These are phyloP conservation scores for Hygrophila difformis DNA, from an alignment of 257 asterid genomes.

Conservation along the genomic window DNA sequence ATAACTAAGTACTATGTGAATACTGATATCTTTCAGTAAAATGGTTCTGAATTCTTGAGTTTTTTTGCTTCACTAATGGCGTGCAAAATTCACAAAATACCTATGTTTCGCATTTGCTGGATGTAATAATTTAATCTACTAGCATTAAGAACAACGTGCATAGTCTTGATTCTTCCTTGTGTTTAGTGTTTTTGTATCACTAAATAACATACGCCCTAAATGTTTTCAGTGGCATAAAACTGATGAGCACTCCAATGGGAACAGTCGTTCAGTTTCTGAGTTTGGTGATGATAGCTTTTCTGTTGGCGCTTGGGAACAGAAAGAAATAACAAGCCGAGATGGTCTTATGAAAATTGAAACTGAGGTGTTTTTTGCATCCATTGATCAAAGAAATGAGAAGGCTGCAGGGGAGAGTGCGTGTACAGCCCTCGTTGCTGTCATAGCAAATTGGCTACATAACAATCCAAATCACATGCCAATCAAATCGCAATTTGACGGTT, in stretches of 20 bases:
- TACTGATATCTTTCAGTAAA: no score
- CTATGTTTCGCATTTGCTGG: no score
- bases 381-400: slow-evolving; percentile 74
- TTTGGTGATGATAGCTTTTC: slow-evolving; percentile 75
- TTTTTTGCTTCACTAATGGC: no score
- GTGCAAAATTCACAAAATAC: no score
- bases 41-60: no score
- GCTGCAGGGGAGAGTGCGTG: slow-evolving; percentile 94
- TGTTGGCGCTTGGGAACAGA: slow-evolving; percentile 68
- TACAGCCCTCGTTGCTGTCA: slow-evolving; percentile 77
- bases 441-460: slow-evolving; percentile 67
- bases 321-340: slow-evolving; percentile 68
- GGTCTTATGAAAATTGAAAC: slow-evolving; percentile 60
- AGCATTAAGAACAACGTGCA: neutral
- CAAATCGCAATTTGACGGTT: slow-evolving; percentile 72
- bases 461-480: slow-evolving; percentile 52
- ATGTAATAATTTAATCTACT: neutral
- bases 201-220: no score
- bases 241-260: slow-evolving; percentile 24
- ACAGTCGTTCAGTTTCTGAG: slow-evolving; percentile 23
- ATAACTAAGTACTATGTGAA: no score
- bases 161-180: no score
- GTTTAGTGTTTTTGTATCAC: no score
- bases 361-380: slow-evolving; percentile 70
- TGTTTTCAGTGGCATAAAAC: slow-evolving; percentile 21